Percentiles rank a stretch among this genome's conserved stretches.
phyloP scores from a whole-genome alignment of 208 protist species.

The Naegleria gruberi region DNA sequence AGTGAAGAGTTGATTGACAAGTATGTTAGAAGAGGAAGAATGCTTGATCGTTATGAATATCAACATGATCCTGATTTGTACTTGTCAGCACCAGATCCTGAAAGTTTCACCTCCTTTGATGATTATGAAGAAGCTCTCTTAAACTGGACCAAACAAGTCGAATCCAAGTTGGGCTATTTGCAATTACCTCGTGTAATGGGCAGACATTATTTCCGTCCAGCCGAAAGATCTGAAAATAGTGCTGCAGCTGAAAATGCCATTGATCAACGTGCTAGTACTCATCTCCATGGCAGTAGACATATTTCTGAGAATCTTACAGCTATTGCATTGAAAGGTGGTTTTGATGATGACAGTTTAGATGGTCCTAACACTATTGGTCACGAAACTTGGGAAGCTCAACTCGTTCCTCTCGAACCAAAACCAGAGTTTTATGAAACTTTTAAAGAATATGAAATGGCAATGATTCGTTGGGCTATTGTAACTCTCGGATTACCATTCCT shows the following conservation, averaged over 20 bases:
- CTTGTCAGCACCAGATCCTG: neutral
- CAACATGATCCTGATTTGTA: neutral
- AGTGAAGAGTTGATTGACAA: neutral
- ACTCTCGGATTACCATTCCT: neutral
- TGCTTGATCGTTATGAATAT: conserved; percentile 4
- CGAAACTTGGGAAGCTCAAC: conserved; percentile 4
- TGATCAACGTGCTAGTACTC: neutral
- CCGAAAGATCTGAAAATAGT: neutral
- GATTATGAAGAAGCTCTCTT: neutral
- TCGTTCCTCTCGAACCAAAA: conserved; percentile 10
- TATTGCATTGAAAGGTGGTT: neutral
- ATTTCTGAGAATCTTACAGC: neutral
- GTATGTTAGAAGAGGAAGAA: neutral
- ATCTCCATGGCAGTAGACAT: neutral
- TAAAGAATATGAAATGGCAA: conserved; percentile 14
- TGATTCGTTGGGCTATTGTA: neutral
- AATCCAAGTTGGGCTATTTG: neutral
- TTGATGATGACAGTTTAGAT: neutral
- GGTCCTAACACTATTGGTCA: neutral
- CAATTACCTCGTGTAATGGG: neutral
- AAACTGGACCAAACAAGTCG: neutral
- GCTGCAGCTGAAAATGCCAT: neutral
- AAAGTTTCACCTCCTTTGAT: neutral
- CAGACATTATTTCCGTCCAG: conserved; percentile 8
- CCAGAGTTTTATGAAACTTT: conserved; percentile 21